Percentiles rank a stretch among this genome's conserved stretches.
phyloP scores from a whole-genome alignment of 768 basidiomycete species.

The Suillus brevipes region DNA sequence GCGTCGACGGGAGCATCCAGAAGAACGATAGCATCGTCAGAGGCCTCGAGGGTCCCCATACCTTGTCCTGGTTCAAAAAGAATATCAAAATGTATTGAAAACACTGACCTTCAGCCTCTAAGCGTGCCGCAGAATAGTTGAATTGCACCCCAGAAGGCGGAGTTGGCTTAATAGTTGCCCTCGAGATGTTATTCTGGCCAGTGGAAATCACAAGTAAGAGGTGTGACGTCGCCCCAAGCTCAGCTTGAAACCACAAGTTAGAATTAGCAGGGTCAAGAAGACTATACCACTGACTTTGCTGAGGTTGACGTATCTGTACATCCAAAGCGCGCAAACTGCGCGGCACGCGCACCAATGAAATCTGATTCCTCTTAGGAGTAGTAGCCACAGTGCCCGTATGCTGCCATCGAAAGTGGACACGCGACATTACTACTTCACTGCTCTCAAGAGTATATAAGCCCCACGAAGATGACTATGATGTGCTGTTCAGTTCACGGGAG shows the following conservation, averaged over 20 bases:
- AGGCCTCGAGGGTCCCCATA: conserved; percentile 34
- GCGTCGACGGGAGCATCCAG: conserved; percentile 48
- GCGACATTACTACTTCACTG: conserved; percentile 65
- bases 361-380: conserved; percentile 30
- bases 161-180: conserved; percentile 53
- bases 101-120: conserved; percentile 37
- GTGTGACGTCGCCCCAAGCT: conserved; percentile 58
- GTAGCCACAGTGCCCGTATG: conserved; percentile 36
- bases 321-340: conserved; percentile 63
- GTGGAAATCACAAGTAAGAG: conserved; percentile 60
- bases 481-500: neutral
- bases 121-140: conserved; percentile 40
- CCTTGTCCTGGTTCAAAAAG: conserved; percentile 14
- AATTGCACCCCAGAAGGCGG: conserved; percentile 56
- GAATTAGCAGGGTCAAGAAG: conserved; percentile 8
- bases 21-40: conserved; percentile 48
- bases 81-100: conserved; percentile 12
- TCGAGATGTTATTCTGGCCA: conserved; percentile 65
- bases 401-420: conserved; percentile 66
- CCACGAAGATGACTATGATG: conserved; percentile 59
- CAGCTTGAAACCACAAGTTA: conserved; percentile 44
- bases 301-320: conserved; percentile 61
- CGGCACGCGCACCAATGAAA: conserved; percentile 59
- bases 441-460: conserved; percentile 71
- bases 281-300: conserved; percentile 30